Evolutionary conservation across 1,284 basidiomycete species (phyloP), one percentile per base, ranked within the genome.

Genomic region (Stereum hirsutum): DNA sequence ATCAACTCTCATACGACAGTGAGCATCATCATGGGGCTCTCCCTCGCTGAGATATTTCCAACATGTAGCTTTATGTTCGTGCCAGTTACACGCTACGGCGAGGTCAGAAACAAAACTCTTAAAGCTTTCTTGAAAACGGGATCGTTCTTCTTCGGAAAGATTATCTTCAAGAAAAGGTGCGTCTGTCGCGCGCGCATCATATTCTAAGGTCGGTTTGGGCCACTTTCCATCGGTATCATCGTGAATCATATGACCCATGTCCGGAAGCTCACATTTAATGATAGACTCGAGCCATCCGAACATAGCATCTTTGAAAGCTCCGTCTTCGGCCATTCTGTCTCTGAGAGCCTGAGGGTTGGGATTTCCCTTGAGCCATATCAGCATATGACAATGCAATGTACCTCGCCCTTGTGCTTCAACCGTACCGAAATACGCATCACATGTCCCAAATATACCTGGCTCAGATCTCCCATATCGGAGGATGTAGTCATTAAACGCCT

Each of bases 381-480:
- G 6, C 42, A 56, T 48, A 43, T 57, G 55, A 20, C 54, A 45
- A 44, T 57, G 54, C n/a, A 57, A 39, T 4, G 49, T 51, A 2
- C 52, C 52, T 14, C 49, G 30, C 2, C 50, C 54, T 42, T 58
- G 55, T 1, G 56, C 51, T 32, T 58, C 54, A 0, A 57, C 55
- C 1, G 49, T 52, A 1, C 55, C 59, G 42, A 54, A 58, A 34
- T 61, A 63, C 0, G 51, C 59, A 12, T 26, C 35, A 12, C 56
- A 55, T 15, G 32, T 31, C 6, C 59, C 60, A 40, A 60, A 55
- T 20, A 46, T 21, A 1, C 45, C 36, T 4, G 34, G 26, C 19
- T 35, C 12, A 19, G 6, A 17, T 1, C 24, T 11, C 4, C 45
- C 48, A 37, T 46, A 43, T 11, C 42, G 32, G 2, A 56, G 30